Base-by-base conservation (phyloP, 2,329 filamentous ascomycete genomes). In the Hirsutella rhossiliensis region DNA sequence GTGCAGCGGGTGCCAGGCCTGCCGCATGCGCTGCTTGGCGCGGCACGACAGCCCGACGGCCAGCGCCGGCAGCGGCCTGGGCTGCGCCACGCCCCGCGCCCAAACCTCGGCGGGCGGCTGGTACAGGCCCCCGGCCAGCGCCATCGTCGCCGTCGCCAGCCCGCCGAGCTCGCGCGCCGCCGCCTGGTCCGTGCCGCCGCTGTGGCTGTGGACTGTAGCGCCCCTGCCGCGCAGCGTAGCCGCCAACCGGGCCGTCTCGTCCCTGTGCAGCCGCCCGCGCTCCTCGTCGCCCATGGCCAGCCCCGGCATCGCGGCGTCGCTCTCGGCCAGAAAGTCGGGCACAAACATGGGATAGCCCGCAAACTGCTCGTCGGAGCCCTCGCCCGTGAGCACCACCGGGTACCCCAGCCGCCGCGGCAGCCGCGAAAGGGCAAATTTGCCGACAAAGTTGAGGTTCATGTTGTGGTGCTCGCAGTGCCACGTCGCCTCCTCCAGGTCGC, bases 291-390 rank as follows among this genome's bases (percentile, higher is more conserved):
- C 34, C 39, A 48, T 51, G 38, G n/a, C 54, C 54, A 41, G n/a
- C 1, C 58, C 50, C 1, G 57, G 53, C 55, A 56, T 59, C n/a
- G 63, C 48, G 8, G 41, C 42, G 49, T 78, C 75, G 1, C 64
- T 51, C 49, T 76, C 73, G 11, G 65, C 62, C 2, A 78, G 60
- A 43, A 65, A 67, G 43, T 76, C 72, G 1, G 63, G 56, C 0
- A 64, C 51, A 44, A 70, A 71, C 40, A 63, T 57, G 0, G 62
- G 56, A 48, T 78, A 78, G 28, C 75, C 75, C 2, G 61, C 67
- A 52, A 78, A 77, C 42, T 69, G 62, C 57, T 77, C 74, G 47
- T 77, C 74, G 9, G 70, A 57, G 5, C 71, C 72, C 51, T 75
- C 70, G 19, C 67, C 65, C 0, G 72, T 75, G 4, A 78, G 57